Conservation (phyloP, 306 rosid genomes). For the Potentilla sterilis region DNA sequence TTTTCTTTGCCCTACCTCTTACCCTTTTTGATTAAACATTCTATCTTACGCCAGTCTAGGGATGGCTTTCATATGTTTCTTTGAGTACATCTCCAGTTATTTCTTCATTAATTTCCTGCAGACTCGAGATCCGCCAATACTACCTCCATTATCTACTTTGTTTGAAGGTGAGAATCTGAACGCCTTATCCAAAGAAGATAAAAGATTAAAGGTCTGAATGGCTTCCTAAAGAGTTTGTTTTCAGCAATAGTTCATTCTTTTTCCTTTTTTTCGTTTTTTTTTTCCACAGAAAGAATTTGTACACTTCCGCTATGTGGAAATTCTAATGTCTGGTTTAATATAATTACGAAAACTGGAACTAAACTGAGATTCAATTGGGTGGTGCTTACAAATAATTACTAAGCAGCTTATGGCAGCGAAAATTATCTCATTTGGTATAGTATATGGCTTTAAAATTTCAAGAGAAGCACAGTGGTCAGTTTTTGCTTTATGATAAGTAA, state of each 20-base stretch:
- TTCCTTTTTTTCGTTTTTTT: neutral
- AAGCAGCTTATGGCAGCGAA: neutral
- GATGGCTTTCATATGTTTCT: neutral
- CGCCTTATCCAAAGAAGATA: neutral
- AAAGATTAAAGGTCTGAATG: neutral
- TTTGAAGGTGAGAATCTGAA: slow-evolving; percentile 19
- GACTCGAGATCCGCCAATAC: slow-evolving; percentile 19
- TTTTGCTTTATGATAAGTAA: neutral
- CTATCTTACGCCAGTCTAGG: neutral
- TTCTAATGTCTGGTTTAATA: neutral
- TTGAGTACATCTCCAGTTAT: neutral
- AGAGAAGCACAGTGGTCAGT: neutral
- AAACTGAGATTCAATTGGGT: neutral
- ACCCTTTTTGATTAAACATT: neutral
- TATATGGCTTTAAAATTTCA: neutral
- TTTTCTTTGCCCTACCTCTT: neutral
- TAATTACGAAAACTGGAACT: neutral
- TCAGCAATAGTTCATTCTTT: neutral
- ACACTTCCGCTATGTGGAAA: neutral
- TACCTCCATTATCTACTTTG: slow-evolving; percentile 16
- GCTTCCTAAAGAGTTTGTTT: neutral
- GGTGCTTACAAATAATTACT: neutral
- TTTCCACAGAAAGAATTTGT: neutral
- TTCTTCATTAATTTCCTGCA: neutral
- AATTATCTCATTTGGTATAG: neutral